Conservation (phyloP, 2,329 filamentous ascomycete species). For the Beauveria varroae region DNA sequence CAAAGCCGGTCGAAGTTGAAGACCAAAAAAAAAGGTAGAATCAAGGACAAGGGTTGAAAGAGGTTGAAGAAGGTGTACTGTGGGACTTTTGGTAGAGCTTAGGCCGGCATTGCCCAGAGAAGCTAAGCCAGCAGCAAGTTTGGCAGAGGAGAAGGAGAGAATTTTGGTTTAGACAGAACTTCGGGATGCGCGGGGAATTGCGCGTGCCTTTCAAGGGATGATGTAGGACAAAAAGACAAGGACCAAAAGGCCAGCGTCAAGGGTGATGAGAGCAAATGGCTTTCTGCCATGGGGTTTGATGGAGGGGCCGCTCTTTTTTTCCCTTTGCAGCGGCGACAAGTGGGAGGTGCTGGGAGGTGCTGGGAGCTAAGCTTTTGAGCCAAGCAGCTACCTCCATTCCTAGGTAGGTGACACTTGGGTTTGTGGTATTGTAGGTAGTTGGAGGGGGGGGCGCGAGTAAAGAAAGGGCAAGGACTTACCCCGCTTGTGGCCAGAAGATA, state of each 20-base stretch:
- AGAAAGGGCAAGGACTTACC: neutral
- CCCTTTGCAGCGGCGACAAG: neutral
- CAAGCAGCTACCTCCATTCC: neutral
- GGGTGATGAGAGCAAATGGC: neutral
- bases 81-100: neutral
- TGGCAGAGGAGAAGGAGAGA: neutral
- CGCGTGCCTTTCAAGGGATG: neutral
- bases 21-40: neutral
- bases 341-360: neutral
- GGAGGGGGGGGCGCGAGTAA: neutral
- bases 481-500: constrained; percentile 1
- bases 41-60: constrained; percentile 2
- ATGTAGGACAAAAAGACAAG: neutral
- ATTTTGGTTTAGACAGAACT: neutral
- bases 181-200: neutral
- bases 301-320: neutral
- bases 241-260: neutral
- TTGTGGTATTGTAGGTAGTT: neutral
- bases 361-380: neutral
- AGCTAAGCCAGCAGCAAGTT: neutral
- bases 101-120: neutral
- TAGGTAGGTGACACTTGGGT: neutral
- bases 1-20: neutral
- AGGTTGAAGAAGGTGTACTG: neutral
- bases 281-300: neutral